Percentiles rank a stretch among this genome's conserved stretches.
These are phyloP conservation scores for Fusarium lateritium DNA, from an alignment of 2,329 filamentous ascomycete genomes.

Conservation along the genomic window DNA sequence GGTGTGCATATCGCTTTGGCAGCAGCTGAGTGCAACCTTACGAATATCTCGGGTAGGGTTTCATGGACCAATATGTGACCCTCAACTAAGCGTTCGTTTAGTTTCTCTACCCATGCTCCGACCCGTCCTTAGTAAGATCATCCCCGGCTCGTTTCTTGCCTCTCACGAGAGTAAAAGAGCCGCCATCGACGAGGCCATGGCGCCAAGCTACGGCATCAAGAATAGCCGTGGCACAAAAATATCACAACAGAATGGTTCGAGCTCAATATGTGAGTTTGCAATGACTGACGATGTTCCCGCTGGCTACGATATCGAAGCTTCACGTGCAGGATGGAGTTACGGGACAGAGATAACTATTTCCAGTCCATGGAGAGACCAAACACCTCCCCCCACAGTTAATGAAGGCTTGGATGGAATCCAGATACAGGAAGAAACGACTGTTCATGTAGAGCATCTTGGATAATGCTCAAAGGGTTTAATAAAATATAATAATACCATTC, in stretches of 20 bases:
- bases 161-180: conserved; percentile 15
- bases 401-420: conserved; percentile 22
- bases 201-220: conserved; percentile 12
- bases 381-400: conserved; percentile 2
- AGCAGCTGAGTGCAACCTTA: conserved; percentile 48
- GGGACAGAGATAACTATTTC: conserved; percentile 28
- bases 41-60: conserved; percentile 46
- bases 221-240: background rate
- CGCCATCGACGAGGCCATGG: conserved; percentile 2
- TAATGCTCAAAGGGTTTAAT: background rate
- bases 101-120: conserved; percentile 42
- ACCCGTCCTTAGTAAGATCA: conserved; percentile 24
- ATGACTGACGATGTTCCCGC: conserved; percentile 14
- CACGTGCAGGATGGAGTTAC: conserved; percentile 26
- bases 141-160: conserved; percentile 26
- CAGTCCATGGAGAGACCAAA: conserved; percentile 19
- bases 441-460: conserved; percentile 15
- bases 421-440: conserved; percentile 27
- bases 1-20: conserved; percentile 46
- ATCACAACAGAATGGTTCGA: conserved; percentile 16
- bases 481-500: conserved; percentile 13
- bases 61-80: rapidly evolving
- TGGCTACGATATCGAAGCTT: conserved; percentile 29
- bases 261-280: conserved; percentile 23
- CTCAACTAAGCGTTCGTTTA: background rate